Base-by-base conservation (phyloP, 192 early-diverging fungal genomes). In the Chytriomyces confervae region DNA sequence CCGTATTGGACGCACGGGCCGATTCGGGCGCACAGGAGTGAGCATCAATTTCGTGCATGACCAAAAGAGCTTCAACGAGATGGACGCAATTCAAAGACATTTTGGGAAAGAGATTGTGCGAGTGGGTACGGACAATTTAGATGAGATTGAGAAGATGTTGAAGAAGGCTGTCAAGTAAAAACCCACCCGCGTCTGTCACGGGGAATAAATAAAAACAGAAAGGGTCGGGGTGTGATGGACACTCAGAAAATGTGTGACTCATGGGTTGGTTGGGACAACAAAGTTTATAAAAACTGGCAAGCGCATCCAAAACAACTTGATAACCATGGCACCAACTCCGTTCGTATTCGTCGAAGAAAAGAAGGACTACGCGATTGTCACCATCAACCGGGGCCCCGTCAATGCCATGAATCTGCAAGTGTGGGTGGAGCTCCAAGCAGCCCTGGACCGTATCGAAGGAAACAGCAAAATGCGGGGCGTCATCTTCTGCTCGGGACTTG, bases 1-100 rank as follows among this genome's bases (percentile, higher is more conserved):
- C 83, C 92, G 97, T 73, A 98, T 99, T 80, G 97, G 97, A 6
- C 92, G 97, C 71, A 99, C 97, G 1, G 97, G 97, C 66, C 88
- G 97, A 49, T 99, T 99, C 78, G 97, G 97, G 6, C 93, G 97
- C 70, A 93, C 91, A 0, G 97, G 97, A 11, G 93, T 96, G 9
- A 92, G 92, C 68, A 94, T 99, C 83, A 99, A 98, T 83, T 96
- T 99, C 89, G 92, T 96, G 2, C 94, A 96, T 72, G 91, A 96
- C 76, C 80, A 89, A 43, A 84, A 84, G 80, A 91, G 86, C 36
- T 90, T 87, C 83, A 80, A 86, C 50, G 89, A 95, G 81, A 94
- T 97, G 93, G 88, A 90, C 75, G 86, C 84, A 6, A 97, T 99
- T 72, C 90, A 95, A 85, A 69, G 87, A 7, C 88, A 95, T 73